These are phyloP conservation scores for Heteromeles arbutifolia DNA, from an alignment of 306 rosid species.

Conservation along the genomic window DNA sequence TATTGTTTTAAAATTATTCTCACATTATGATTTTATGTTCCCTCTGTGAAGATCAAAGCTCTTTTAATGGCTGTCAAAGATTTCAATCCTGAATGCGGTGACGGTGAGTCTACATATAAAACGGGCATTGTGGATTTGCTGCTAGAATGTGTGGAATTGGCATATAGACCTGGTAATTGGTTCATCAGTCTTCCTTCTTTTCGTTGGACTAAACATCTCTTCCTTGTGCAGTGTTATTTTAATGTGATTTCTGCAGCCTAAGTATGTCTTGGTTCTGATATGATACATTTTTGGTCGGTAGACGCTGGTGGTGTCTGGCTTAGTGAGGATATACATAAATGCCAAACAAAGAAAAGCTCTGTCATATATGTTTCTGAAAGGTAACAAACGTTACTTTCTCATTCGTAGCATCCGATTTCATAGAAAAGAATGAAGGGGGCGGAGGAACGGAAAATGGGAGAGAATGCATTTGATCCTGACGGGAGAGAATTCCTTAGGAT, in stretches of 20 bases:
- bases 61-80: slow-evolving; percentile 87
- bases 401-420: too few relatives aligned
- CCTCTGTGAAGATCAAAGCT: slow-evolving; percentile 73
- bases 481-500: too few relatives aligned
- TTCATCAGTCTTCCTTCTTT: slow-evolving; percentile 8
- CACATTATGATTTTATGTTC: slow-evolving; percentile 14
- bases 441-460: too few relatives aligned
- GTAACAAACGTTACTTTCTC: too few relatives aligned
- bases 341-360: slow-evolving; percentile 14
- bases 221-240: background rate
- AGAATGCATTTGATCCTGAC: too few relatives aligned
- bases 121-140: slow-evolving; percentile 91
- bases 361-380: too few relatives aligned
- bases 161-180: slow-evolving; percentile 74
- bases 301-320: slow-evolving; percentile 83
- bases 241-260: background rate
- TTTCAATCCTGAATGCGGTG: slow-evolving; percentile 83
- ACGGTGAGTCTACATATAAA: slow-evolving; percentile 90
- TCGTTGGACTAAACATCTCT: background rate
- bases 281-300: slow-evolving; percentile 37
- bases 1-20: slow-evolving; percentile 6
- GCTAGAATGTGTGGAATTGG: slow-evolving; percentile 90
- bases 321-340: slow-evolving; percentile 93
- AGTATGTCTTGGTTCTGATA: slow-evolving; percentile 29
- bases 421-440: too few relatives aligned